phyloP scores from a whole-genome alignment of 805 yeast genomes.

The Kodamaea kakaduensis region DNA sequence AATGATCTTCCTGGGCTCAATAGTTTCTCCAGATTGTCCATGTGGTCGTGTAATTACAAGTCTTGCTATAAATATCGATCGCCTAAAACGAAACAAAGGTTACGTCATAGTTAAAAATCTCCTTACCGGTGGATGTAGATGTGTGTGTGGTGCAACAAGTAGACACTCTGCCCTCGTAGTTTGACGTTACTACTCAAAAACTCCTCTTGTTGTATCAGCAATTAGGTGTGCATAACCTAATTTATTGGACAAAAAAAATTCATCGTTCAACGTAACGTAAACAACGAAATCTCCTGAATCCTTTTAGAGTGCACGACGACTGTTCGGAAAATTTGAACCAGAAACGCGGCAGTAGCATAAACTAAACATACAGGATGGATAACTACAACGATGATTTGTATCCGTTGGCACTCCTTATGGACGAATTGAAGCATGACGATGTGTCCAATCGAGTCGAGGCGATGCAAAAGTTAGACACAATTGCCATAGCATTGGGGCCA shows the following conservation, averaged over 20 bases:
- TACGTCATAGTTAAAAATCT: no score
- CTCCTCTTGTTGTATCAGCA: no score
- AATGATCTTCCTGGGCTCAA: no score
- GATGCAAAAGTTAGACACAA: constrained; percentile 89
- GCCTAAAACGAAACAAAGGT: no score
- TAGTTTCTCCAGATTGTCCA: no score
- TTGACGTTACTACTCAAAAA: no score
- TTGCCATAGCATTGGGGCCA: constrained; percentile 91
- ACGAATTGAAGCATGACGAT: constrained; percentile 95
- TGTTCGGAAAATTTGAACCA: not conserved
- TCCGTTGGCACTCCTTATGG: constrained; percentile 94
- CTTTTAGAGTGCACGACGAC: constrained; percentile 4
- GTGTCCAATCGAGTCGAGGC: constrained; percentile 91
- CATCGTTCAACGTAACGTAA: constrained; percentile 7
- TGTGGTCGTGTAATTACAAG: no score
- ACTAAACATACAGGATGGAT: constrained; percentile 24
- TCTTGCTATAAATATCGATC: no score
- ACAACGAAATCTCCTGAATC: constrained; percentile 8
- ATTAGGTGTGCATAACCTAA: constrained; percentile 7
- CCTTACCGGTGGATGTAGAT: no score
- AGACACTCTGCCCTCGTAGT: no score
- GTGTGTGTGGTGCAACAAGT: no score
- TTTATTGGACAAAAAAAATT: constrained; percentile 8
- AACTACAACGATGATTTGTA: constrained; percentile 61
- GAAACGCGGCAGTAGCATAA: constrained; percentile 3